A percentile compares a stretch with the other conserved stretches of the same genome.
These are phyloP conservation scores for Moelleriella libera DNA, from an alignment of 2,329 filamentous ascomycete species.

Conservation along the genomic window DNA sequence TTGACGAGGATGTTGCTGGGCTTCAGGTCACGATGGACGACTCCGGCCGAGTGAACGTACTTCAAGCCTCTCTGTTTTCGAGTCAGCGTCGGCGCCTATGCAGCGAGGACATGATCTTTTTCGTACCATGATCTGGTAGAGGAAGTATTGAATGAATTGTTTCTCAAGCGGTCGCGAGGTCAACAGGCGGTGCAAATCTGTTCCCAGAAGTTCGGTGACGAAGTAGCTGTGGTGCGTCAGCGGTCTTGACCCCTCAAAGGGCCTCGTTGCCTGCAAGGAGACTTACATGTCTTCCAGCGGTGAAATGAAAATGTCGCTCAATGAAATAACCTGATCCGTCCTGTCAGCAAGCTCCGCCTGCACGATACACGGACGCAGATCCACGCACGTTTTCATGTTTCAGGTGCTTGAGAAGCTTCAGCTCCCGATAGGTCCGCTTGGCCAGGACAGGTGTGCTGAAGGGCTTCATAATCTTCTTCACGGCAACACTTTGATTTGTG, in stretches of 20 bases:
- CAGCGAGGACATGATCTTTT: not conserved
- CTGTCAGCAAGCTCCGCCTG: too few species aligned
- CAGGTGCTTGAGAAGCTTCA: constrained; percentile 94
- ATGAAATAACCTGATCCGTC: constrained; percentile 65
- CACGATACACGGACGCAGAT: not conserved
- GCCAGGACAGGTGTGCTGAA: constrained; percentile 98
- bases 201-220: constrained; percentile 93
- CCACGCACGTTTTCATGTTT: constrained; percentile 82
- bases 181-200: constrained; percentile 86
- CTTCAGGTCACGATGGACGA: constrained; percentile 95
- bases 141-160: constrained; percentile 99
- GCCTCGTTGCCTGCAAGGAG: constrained; percentile 2
- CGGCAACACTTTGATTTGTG: constrained; percentile 88
- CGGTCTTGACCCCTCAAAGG: not conserved
- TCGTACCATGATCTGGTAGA: constrained; percentile 93
- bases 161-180: constrained; percentile 95
- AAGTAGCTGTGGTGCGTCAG: constrained; percentile 55
- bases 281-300: constrained; percentile 93
- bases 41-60: constrained; percentile 96
- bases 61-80: constrained; percentile 71
- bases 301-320: constrained; percentile 99
- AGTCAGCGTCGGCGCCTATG: constrained; percentile 4
- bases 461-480: constrained; percentile 99
- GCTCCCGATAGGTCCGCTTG: constrained; percentile 92
- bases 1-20: constrained; percentile 99